Percentiles rank a stretch among this genome's conserved stretches.
Conservation (phyloP, 306 rosid genomes). For the Cucumis cinereus region DNA sequence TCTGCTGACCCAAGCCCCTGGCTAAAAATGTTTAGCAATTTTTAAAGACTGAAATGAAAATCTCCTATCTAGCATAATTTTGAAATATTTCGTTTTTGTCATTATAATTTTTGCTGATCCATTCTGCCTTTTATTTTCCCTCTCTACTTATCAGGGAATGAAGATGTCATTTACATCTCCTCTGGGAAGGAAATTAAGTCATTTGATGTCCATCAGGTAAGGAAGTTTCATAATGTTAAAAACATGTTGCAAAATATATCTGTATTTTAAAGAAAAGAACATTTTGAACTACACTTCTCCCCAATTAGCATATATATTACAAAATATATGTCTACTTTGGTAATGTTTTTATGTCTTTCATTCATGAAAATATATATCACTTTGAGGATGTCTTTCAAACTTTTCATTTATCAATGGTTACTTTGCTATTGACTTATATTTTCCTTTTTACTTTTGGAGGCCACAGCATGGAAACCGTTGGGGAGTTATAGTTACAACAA, state of each 20-base stretch:
- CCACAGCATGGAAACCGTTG: constrained; percentile 45
- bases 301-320: background rate
- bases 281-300: constrained; percentile 3
- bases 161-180: constrained; percentile 57
- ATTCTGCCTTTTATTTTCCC: background rate
- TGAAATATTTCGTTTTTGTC: background rate
- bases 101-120: constrained; percentile 1
- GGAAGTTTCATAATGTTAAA: background rate
- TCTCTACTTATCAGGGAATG: constrained; percentile 54
- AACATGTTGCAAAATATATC: background rate
- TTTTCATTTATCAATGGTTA: background rate
- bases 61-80: background rate
- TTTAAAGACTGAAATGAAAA: background rate
- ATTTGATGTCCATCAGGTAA: constrained; percentile 82
- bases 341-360: background rate
- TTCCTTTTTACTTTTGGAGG: constrained; percentile 31
- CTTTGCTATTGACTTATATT: background rate
- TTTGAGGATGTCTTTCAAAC: background rate
- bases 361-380: background rate
- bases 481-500: constrained; percentile 61
- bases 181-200: constrained; percentile 74
- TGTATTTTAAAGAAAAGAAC: background rate
- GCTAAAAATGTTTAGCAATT: background rate
- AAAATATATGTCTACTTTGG: background rate
- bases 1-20: background rate